Evolutionary conservation across 2,329 filamentous ascomycete genomes (phyloP).

Genomic region (Hyphodiscus sp.): DNA sequence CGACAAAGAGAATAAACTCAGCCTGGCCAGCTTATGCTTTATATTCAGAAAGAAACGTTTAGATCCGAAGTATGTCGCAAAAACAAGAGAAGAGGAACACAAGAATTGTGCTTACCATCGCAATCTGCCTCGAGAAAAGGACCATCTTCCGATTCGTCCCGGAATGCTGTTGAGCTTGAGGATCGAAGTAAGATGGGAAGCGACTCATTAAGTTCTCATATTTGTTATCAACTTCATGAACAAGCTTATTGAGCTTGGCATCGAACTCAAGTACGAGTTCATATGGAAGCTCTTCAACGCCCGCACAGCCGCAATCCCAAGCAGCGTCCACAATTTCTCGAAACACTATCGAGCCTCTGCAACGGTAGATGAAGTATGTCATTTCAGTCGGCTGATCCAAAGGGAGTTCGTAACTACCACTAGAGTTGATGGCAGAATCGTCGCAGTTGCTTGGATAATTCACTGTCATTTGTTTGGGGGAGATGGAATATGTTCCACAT

Average conservation of each 20-base stretch:
- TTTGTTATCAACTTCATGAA: conserved; percentile 11
- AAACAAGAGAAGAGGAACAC: no score
- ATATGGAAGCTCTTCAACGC: conserved; percentile 22
- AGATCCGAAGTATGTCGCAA: no score
- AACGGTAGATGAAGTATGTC: conserved; percentile 33
- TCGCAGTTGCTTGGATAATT: conserved; percentile 32
- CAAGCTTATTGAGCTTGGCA: conserved; percentile 27
- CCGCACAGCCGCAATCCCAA: conserved; percentile 19
- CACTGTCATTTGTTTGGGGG: conserved; percentile 34
- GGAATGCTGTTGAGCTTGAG: conserved; percentile 1
- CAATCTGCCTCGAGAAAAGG: conserved; percentile 25
- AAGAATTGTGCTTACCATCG: no score
- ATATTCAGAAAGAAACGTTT: no score
- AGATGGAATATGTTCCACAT: conserved; percentile 33
- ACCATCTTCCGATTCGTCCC: conserved; percentile 2
- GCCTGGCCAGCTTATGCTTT: no score
- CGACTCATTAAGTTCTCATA: conserved; percentile 17
- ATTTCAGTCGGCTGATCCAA: conserved; percentile 27
- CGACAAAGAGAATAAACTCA: no score
- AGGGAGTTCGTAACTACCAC: conserved; percentile 9
- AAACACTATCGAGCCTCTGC: conserved; percentile 31
- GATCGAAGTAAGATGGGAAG: conserved; percentile 27
- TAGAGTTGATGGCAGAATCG: conserved; percentile 30
- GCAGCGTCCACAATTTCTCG: conserved; percentile 32
- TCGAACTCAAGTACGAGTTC: conserved; percentile 32